Evolutionary conservation across 179 eudicot genomes (phyloP).

Genomic region (Heliamphora pulchella): DNA sequence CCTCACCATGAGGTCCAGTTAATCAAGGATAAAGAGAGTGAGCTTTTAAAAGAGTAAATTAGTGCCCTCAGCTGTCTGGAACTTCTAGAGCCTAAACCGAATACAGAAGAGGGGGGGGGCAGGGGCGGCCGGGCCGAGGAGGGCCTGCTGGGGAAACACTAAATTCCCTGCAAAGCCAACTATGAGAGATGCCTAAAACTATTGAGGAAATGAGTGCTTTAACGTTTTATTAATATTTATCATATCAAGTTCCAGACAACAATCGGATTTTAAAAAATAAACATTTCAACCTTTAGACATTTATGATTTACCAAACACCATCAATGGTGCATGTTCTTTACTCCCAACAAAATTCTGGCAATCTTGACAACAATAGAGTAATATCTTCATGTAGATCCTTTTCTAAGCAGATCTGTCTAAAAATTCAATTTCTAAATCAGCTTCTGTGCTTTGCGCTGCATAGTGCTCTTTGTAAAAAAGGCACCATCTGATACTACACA

Average conservation of each 20-base stretch:
- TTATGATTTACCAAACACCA: not conserved
- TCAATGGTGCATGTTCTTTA: not conserved
- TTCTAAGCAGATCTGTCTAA: not conserved
- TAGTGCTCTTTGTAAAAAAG: not conserved
- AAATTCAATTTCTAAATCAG: not conserved
- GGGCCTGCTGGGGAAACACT: not conserved
- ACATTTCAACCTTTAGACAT: too few relatives aligned
- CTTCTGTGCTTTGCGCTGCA: not conserved
- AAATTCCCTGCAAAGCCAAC: not conserved
- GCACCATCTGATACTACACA: not conserved
- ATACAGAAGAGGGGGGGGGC: too few relatives aligned
- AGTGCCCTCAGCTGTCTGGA: not conserved
- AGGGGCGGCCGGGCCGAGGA: too few relatives aligned
- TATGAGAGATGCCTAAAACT: not conserved
- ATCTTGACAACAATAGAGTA: not conserved
- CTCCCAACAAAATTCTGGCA: not conserved
- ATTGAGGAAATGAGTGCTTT: not conserved
- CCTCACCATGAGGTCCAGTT: not conserved
- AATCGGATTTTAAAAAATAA: too few relatives aligned
- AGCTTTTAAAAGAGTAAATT: not conserved
- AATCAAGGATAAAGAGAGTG: not conserved
- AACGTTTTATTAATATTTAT: too few relatives aligned
- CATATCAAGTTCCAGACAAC: too few relatives aligned
- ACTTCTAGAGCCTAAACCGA: not conserved
- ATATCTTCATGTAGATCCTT: not conserved